A percentile compares a stretch with the other conserved stretches of the same genome.
Evolutionary conservation across 371 early-diverging fungal genomes (phyloP).

Genomic region (Smittium culicis): DNA sequence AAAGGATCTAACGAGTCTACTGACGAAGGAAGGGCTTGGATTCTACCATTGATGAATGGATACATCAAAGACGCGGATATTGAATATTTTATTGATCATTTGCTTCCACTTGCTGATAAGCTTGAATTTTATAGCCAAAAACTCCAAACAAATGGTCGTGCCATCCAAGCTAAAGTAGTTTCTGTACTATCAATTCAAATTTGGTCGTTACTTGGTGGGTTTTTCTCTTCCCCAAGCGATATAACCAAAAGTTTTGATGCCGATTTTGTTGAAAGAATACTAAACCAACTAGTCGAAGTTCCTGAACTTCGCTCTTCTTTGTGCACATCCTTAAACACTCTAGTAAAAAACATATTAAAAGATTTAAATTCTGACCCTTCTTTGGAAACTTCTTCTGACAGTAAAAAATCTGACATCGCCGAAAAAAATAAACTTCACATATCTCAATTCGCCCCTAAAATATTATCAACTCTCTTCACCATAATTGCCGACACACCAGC

Average conservation of each 20-base stretch:
- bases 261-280: conserved; percentile 51
- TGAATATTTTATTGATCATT: conserved; percentile 47
- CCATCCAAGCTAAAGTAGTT: conserved; percentile 78
- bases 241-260: conserved; percentile 43
- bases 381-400: conserved; percentile 1
- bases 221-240: conserved; percentile 72
- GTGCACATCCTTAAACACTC: conserved; percentile 51
- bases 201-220: conserved; percentile 75
- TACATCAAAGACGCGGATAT: conserved; percentile 66
- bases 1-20: background rate
- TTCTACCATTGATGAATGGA: conserved; percentile 62
- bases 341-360: conserved; percentile 39
- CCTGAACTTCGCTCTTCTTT: conserved; percentile 69
- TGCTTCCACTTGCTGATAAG: conserved; percentile 64
- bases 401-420: background rate
- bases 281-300: conserved; percentile 45
- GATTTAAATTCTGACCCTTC: background rate
- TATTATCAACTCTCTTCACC: conserved; percentile 68
- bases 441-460: conserved; percentile 55
- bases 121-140: conserved; percentile 48
- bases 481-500: conserved; percentile 55
- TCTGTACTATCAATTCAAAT: conserved; percentile 76
- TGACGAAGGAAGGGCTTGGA: conserved; percentile 60
- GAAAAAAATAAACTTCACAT: conserved; percentile 38
- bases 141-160: conserved; percentile 40